Evolutionary conservation across 176 grass and related monocot species (phyloP), one percentile per base, ranked within the genome.

Genomic region (barley (Hordeum vulgare)): DNA sequence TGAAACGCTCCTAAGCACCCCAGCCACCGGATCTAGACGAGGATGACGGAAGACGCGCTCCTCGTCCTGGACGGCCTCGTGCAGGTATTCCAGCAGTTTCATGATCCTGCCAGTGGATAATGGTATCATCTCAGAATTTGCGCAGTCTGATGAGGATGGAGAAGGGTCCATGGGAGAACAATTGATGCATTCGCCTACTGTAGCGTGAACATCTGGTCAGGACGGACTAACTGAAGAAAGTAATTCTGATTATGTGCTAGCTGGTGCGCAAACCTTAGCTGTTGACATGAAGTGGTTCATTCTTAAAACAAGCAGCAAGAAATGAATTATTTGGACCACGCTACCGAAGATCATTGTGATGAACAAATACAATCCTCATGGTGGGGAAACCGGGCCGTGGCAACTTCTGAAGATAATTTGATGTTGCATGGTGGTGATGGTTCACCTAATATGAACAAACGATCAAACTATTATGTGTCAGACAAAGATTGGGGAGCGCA

Each of bases 1-100:
- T n/a, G n/a, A n/a, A n/a, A n/a, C n/a, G n/a, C n/a, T n/a, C n/a
- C n/a, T n/a, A n/a, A n/a, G n/a, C n/a, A n/a, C n/a, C n/a, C n/a
- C n/a, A n/a, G n/a, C n/a, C n/a, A n/a, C n/a, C n/a, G n/a, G n/a
- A n/a, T n/a, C n/a, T n/a, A 18, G 42, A 57, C 24, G 21, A 31
- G 11, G 23, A 71, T 62, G 86, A 11, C 74, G 29, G 74, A 33
- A 41, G 18, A 71, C n/a, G 5, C 64, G 64, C 64, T 66, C 8
- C 64, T n/a, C 11, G 56, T 78, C 29, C 66, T 88, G 23, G 80
- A 72, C 54, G 11, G 23, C 27, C 86, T 88, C 64, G 5, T 83
- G 14, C 73, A 83, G 74, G 63, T 83, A 28, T 88, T 87, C 29
- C 86, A 73, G 24, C 56, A 63, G 24, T 80, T 88, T 5, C 23